Base-by-base conservation (phyloP, 1,284 basidiomycete species). In the Irpex lacteus region DNA sequence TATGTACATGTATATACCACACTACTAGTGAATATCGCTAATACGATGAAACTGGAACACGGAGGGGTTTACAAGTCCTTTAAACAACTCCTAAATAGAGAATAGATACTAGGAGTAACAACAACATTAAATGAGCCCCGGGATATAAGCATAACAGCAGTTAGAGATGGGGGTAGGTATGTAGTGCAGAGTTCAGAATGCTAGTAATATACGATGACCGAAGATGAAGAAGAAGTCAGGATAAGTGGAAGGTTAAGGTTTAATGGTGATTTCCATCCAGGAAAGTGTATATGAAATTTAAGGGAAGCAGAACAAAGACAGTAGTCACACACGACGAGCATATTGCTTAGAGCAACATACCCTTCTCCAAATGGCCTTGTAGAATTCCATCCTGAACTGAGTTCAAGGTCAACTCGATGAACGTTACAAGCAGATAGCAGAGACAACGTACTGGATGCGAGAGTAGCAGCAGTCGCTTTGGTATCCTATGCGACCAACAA, bases 301-400 rank as follows among this genome's bases (percentile, higher is more conserved):
- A 26, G 13, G 11, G 18, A 19, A 26, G 26, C 26, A 26, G 50
- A 53, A 9, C 18, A 3, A 53, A 26, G 21, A 15, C 9, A 19
- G 18, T 19, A 47, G 34, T 7, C 8, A 44, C 8, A 44, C 15
- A 44, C 11, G 4, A 15, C 15, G 40, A 44, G 40, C 40, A 26
- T 26, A 26, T 26, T 44, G 40, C 40, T 44, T 54, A 72, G 18
- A 72, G 70, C 21, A 73, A 67, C 52, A 69, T 66, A 52, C 70
- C 71, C 47, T 77, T 69, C 77, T 80, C 59, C 15, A 87, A 78
- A 68, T 87, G 77, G 54, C 81, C 79, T 50, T 82, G 79, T 52
- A 87, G 72, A 59, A 88, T 85, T 49, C 84, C 82, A 68, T 87
- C 86, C 59, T 82, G 81, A 11, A 88, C 86, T 82, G 64, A 13